Evolutionary conservation across 2,329 filamentous ascomycete genomes (phyloP).

Genomic region (Botrytis tulipae): DNA sequence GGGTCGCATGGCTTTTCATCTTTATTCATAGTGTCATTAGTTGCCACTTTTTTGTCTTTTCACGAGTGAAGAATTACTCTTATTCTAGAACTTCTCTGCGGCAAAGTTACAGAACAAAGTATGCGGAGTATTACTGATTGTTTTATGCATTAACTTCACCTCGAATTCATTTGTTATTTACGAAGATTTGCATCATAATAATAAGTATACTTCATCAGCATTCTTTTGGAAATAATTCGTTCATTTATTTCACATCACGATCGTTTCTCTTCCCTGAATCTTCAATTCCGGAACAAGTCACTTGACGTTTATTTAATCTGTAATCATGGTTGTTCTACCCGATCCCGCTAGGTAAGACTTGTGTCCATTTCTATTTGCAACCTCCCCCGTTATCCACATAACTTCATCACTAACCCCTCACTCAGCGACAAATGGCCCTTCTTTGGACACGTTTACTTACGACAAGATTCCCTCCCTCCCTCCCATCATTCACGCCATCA

Average conservation of each 20-base stretch:
- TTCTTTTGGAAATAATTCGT: not conserved
- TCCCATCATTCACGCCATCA: not conserved
- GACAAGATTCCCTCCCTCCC: not conserved
- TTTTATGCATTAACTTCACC: not conserved
- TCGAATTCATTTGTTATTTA: not conserved
- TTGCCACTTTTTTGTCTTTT: not conserved
- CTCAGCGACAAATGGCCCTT: not conserved
- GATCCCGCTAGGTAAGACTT: not conserved
- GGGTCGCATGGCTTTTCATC: not conserved
- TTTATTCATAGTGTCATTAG: not conserved
- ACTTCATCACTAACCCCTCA: not conserved
- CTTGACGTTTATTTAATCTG: not conserved
- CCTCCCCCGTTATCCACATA: no score
- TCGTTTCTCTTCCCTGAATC: not conserved
- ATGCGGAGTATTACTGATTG: not conserved
- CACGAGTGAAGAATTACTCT: not conserved
- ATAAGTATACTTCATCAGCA: not conserved
- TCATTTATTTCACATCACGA: not conserved
- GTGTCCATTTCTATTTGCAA: not conserved
- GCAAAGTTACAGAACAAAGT: not conserved
- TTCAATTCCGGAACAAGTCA: not conserved
- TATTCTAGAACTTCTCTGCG: not conserved
- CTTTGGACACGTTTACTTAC: not conserved
- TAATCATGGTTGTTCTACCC: conserved; percentile 1
- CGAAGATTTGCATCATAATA: not conserved